A percentile compares a stretch with the other conserved stretches of the same genome.
Evolutionary conservation across 768 basidiomycete species (phyloP).

Genomic region (Pleurotus pulmonarius): DNA sequence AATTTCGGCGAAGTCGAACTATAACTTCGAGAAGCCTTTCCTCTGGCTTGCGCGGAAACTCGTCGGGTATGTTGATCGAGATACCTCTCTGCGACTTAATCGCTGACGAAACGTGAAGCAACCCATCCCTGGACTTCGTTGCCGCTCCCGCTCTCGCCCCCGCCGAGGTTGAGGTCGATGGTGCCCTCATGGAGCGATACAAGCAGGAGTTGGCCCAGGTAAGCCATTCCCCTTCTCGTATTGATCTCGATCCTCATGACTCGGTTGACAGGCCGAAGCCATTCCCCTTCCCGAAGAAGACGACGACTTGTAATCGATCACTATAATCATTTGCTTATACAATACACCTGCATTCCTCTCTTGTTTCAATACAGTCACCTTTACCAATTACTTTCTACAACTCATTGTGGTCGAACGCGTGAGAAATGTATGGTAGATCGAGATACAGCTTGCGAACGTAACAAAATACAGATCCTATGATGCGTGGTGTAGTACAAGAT

Average conservation of each 20-base stretch:
- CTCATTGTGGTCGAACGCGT: no score
- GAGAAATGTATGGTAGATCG: no score
- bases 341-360: conserved; percentile 5
- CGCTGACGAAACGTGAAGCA: conserved; percentile 41
- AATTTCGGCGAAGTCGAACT: conserved; percentile 99
- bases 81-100: not conserved
- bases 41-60: conserved; percentile 98
- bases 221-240: conserved; percentile 9
- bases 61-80: conserved; percentile 67
- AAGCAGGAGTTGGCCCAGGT: conserved; percentile 71
- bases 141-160: conserved; percentile 95
- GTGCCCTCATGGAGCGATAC: conserved; percentile 74
- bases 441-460: conserved; percentile 17
- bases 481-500: not conserved
- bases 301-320: conserved; percentile 62
- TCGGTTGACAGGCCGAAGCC: conserved; percentile 61
- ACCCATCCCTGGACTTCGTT: conserved; percentile 87
- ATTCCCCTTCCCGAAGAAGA: conserved; percentile 98
- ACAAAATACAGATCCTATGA: conserved; percentile 15
- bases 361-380: conserved; percentile 11
- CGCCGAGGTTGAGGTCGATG: conserved; percentile 87
- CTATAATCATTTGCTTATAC: conserved; percentile 1
- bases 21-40: conserved; percentile 99
- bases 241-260: no score
- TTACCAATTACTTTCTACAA: conserved; percentile 13